A percentile compares a stretch with the other conserved stretches of the same genome.
Conservation (phyloP, 441 rosid species). For the Breynia disticha region DNA sequence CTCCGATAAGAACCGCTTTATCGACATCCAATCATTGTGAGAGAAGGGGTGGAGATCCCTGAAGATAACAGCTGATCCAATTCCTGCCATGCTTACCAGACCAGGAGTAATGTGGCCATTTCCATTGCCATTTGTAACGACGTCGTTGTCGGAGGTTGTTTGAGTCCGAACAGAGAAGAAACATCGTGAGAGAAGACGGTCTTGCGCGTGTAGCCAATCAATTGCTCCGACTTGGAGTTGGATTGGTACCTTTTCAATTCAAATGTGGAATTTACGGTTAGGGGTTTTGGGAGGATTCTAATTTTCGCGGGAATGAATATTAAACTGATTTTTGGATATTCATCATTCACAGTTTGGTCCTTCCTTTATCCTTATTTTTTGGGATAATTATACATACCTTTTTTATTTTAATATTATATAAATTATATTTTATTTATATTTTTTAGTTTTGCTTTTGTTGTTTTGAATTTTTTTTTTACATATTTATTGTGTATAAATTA, state of each 20-base stretch:
- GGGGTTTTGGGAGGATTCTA: background rate
- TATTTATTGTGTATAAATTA: too few relatives aligned
- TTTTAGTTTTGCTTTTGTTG: too few relatives aligned
- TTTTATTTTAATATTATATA: too few relatives aligned
- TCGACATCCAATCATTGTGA: conserved; percentile 72
- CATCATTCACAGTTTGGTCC: too few relatives aligned
- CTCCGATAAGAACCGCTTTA: conserved; percentile 60
- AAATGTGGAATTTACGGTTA: background rate
- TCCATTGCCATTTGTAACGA: conserved; percentile 37
- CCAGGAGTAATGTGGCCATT: conserved; percentile 18
- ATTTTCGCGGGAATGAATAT: background rate
- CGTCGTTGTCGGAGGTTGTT: conserved; percentile 12
- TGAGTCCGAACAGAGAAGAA: conserved; percentile 61
- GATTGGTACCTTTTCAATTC: conserved; percentile 48
- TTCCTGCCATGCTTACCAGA: conserved; percentile 66
- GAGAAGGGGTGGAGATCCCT: conserved; percentile 62
- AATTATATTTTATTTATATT: too few relatives aligned
- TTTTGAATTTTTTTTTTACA: too few relatives aligned
- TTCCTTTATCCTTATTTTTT: too few relatives aligned
- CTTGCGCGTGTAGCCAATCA: conserved; percentile 78
- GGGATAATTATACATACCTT: too few relatives aligned
- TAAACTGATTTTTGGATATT: too few relatives aligned
- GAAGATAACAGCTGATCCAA: conserved; percentile 79
- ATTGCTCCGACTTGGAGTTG: conserved; percentile 52
- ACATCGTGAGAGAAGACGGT: conserved; percentile 50